phyloP scores from a whole-genome alignment of 495 filamentous ascomycete genomes.

The Terfezia claveryi region DNA sequence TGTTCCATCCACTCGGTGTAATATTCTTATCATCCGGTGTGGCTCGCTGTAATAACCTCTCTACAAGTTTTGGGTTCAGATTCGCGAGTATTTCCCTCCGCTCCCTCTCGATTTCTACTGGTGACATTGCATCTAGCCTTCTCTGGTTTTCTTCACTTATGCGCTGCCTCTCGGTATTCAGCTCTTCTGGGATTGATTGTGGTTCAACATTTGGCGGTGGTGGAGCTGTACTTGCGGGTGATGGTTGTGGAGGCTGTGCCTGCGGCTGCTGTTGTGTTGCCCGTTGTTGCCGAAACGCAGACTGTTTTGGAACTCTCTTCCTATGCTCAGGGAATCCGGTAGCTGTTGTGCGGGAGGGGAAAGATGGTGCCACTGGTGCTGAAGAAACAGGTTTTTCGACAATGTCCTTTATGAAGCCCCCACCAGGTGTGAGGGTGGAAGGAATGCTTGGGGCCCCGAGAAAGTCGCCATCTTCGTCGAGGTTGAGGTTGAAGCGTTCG shows the following conservation, averaged over 20 bases:
- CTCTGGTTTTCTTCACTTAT: conserved; percentile 70
- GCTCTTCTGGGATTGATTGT: background rate
- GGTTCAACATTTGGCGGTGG: background rate
- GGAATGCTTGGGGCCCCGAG: background rate
- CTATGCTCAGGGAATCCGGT: conserved; percentile 78
- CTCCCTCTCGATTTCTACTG: conserved; percentile 55
- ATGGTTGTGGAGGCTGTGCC: background rate
- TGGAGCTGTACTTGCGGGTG: background rate
- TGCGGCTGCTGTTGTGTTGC: conserved; percentile 17
- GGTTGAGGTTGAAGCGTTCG: conserved; percentile 35
- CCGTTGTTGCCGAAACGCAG: conserved; percentile 56
- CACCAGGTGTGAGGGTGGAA: background rate
- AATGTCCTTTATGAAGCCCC: conserved; percentile 47
- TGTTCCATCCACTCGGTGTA: background rate
- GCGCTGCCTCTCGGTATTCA: conserved; percentile 32
- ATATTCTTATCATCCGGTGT: conserved; percentile 43
- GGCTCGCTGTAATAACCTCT: conserved; percentile 55
- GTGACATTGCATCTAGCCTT: conserved; percentile 55
- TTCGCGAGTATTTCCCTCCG: conserved; percentile 47
- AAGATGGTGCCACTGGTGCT: conserved; percentile 36
- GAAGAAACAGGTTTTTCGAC: conserved; percentile 40
- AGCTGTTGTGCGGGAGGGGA: conserved; percentile 34
- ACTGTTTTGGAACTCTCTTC: conserved; percentile 39
- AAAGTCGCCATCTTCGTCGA: conserved; percentile 23
- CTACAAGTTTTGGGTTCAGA: conserved; percentile 47